phyloP scores from a whole-genome alignment of 208 protist genomes.

The Vickermania ingenoplastis region DNA sequence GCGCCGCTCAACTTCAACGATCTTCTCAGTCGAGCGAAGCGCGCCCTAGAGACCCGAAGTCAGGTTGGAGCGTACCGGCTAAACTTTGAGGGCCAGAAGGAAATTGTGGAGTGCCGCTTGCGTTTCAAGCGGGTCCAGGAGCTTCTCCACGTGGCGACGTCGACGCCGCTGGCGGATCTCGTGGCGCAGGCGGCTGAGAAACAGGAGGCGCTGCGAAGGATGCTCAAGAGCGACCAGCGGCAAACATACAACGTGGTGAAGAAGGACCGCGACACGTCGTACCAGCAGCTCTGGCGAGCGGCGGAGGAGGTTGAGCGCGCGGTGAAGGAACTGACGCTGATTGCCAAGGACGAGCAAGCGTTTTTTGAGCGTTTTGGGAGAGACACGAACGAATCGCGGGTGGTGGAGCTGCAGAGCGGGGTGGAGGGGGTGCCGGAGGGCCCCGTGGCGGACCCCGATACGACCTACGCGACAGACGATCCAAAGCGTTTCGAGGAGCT shows the following conservation, averaged over 20 bases:
- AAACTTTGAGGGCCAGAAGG: conserved; percentile 9
- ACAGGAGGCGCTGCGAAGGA: conserved; percentile 30
- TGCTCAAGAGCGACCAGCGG: conserved; percentile 22
- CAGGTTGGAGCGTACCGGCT: conserved; percentile 8
- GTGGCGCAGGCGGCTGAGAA: conserved; percentile 23
- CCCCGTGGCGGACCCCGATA: background rate
- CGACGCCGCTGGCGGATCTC: conserved; percentile 16
- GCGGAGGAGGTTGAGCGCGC: conserved; percentile 24
- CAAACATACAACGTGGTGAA: conserved; percentile 28
- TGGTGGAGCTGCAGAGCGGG: too few species aligned
- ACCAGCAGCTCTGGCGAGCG: conserved; percentile 26
- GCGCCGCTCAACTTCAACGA: too few species aligned
- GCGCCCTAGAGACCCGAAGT: conserved; percentile 1
- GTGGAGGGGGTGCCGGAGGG: too few species aligned
- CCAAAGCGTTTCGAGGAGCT: conserved; percentile 10
- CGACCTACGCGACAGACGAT: background rate
- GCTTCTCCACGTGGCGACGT: conserved; percentile 34
- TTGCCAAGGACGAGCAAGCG: conserved; percentile 31
- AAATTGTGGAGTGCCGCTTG: conserved; percentile 28
- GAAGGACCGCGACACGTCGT: conserved; percentile 25
- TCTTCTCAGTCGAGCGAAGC: background rate
- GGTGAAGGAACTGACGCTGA: conserved; percentile 22
- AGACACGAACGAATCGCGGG: too few species aligned
- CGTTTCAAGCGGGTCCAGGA: conserved; percentile 20
- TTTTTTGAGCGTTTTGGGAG: conserved; percentile 26